phyloP scores from a whole-genome alignment of 768 basidiomycete genomes.

The Agrocybe pediades region DNA sequence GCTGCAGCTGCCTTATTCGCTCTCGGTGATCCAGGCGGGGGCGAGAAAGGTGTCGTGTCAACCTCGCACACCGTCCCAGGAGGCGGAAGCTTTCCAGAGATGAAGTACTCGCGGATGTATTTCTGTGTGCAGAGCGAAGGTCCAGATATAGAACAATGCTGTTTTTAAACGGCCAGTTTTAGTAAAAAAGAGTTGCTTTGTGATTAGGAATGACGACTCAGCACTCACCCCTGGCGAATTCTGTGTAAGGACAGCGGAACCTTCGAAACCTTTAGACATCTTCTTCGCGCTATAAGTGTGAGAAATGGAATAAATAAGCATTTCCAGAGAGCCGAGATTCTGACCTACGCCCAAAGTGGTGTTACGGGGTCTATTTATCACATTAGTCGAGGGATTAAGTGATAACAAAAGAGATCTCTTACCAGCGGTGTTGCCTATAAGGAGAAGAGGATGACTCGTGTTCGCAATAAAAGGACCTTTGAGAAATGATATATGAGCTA shows the following conservation, averaged over 20 bases:
- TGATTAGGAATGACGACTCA: neutral
- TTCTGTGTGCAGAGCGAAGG: slow-evolving; percentile 34
- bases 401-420: neutral
- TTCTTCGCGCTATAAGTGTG: slow-evolving; percentile 36
- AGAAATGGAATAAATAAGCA: neutral
- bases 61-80: slow-evolving; percentile 41
- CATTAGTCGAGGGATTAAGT: neutral
- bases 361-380: slow-evolving; percentile 35
- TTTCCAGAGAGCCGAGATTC: neutral
- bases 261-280: slow-evolving; percentile 35
- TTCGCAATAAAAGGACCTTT: slow-evolving; percentile 37
- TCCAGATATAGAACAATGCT: slow-evolving; percentile 36
- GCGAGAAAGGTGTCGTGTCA: too few relatives aligned
- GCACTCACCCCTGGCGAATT: slow-evolving; percentile 42
- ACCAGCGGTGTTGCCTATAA: slow-evolving; percentile 45
- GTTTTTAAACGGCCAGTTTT: neutral
- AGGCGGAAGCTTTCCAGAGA: slow-evolving; percentile 38
- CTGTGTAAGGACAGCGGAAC: slow-evolving; percentile 43
- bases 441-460: slow-evolving; percentile 39
- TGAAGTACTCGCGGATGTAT: slow-evolving; percentile 41
- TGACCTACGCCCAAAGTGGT: slow-evolving; percentile 26
- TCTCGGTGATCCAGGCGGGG: too few relatives aligned
- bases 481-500: neutral
- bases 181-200: neutral
- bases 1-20: too few relatives aligned